These are phyloP conservation scores for Clonostachys sp. DNA, from an alignment of 2,329 filamentous ascomycete genomes.

Conservation along the genomic window DNA sequence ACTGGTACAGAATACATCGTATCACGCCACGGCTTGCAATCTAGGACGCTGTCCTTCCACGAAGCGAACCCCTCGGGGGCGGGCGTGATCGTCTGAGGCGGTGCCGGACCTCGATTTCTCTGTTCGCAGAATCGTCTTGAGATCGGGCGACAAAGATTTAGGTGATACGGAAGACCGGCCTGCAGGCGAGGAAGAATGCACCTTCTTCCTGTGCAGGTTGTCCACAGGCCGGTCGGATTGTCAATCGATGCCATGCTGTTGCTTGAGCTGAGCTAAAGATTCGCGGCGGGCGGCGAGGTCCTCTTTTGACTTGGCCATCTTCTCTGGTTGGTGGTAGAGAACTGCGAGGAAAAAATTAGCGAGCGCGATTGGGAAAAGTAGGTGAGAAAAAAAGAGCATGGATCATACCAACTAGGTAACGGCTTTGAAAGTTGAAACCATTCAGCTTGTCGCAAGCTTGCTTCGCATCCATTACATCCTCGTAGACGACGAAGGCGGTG, in stretches of 20 bases:
- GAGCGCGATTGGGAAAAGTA: background rate
- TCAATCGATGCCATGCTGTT: slow-evolving; percentile 98
- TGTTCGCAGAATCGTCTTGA: slow-evolving; percentile 38
- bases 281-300: slow-evolving; percentile 91
- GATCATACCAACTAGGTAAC: slow-evolving; percentile 90
- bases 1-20: too few relatives aligned
- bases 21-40: slow-evolving; percentile 31
- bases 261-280: slow-evolving; percentile 97
- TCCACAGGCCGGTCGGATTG: slow-evolving; percentile 68
- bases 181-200: slow-evolving; percentile 34
- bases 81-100: slow-evolving; percentile 27
- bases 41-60: slow-evolving; percentile 30
- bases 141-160: slow-evolving; percentile 28
- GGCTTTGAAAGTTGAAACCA: slow-evolving; percentile 99
- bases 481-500: slow-evolving; percentile 98
- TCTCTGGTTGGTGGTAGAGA: slow-evolving; percentile 61
- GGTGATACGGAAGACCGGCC: slow-evolving; percentile 54
- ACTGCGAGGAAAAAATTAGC: slow-evolving; percentile 28
- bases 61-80: slow-evolving; percentile 33
- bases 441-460: slow-evolving; percentile 99
- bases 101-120: slow-evolving; percentile 26
- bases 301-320: slow-evolving; percentile 79
- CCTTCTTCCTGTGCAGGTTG: slow-evolving; percentile 33
- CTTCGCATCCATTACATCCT: slow-evolving; percentile 98
- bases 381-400: background rate